Evolutionary conservation across 2,329 filamentous ascomycete genomes (phyloP).

Genomic region (Stylonectria norvegica): DNA sequence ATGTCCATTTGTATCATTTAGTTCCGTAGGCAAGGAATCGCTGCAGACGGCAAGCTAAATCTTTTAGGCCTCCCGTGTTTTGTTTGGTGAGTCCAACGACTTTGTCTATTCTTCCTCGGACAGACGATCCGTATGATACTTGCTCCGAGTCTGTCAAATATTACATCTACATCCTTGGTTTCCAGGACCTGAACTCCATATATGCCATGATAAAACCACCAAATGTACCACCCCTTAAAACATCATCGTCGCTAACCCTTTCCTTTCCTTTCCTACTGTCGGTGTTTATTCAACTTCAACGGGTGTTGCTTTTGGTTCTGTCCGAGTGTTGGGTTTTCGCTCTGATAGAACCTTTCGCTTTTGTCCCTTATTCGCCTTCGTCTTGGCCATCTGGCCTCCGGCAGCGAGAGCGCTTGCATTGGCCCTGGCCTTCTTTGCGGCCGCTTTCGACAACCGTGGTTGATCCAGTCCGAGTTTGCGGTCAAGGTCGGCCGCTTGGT

Average conservation of each 20-base stretch:
- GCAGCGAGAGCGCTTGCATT: slow-evolving; percentile 46
- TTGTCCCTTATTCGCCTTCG: slow-evolving; percentile 31
- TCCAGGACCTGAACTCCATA: slow-evolving; percentile 18
- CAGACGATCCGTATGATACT: slow-evolving; percentile 2
- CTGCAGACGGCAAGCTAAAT: not conserved
- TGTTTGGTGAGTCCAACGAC: too few relatives aligned
- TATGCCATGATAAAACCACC: slow-evolving; percentile 13
- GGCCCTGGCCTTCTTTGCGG: slow-evolving; percentile 29
- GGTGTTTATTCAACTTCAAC: slow-evolving; percentile 8
- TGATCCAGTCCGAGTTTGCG: slow-evolving; percentile 56
- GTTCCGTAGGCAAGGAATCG: too few relatives aligned
- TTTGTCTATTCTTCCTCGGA: too few relatives aligned
- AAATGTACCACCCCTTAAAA: slow-evolving; percentile 5
- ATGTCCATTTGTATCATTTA: slow-evolving; percentile 34
- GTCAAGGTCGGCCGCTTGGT: slow-evolving; percentile 65
- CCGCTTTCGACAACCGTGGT: slow-evolving; percentile 38
- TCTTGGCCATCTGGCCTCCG: slow-evolving; percentile 43
- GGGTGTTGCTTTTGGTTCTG: slow-evolving; percentile 25
- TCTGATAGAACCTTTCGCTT: slow-evolving; percentile 37
- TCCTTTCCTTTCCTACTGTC: not conserved
- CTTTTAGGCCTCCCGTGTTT: too few relatives aligned
- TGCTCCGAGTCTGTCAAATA: slow-evolving; percentile 1
- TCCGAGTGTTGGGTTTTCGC: slow-evolving; percentile 22
- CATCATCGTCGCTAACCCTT: too few relatives aligned
- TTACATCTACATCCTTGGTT: slow-evolving; percentile 4